Evolutionary conservation across 495 filamentous ascomycete species (phyloP), one percentile per base, ranked within the genome.

Genomic region (Neurospora sp.): DNA sequence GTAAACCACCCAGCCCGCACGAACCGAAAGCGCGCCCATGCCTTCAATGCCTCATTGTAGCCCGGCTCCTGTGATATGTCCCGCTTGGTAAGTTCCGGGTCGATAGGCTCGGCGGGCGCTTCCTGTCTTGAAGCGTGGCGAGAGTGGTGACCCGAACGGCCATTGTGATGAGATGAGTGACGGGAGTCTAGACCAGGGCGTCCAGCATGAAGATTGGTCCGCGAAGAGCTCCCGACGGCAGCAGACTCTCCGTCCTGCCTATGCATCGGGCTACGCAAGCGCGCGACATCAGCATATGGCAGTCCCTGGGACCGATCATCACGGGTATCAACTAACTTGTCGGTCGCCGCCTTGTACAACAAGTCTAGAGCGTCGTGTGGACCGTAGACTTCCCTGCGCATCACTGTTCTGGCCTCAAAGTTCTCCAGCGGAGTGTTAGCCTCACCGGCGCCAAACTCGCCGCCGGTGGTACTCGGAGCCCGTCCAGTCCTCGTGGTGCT

Each of bases 1-100:
- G 94, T 97, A 77, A 99, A 94, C 96, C 96, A 99, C 27, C 96
- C 96, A 9, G 93, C 94, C 69, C 93, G 91, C 22, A 98, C 95
- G 80, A 98, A 98, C 71, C 94, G 89, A 77, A 96, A 90, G 75
- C 93, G 88, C 10, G 91, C 90, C 96, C 96, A 99, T 10, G 92
- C 92, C 76, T 90, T 91, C 70, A 97, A 79, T 7, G 93, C 93
- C 73, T 93, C 89, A 41, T 84, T 79, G 73, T 88, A 87, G n/a
- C 86, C 86, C 9, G 81, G 83, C 40, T 88, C 86, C 42, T 72
- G 27, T 3, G 77, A 74, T 12, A 72, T 73, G n/a, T 81, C 81
- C 14, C 77, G 78, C 42, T 77, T 78, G 18, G 71, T 77, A 22
- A 83, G 75, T 71, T 81, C 81, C 27, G 82, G 82, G 69, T 83